Conservation (phyloP, 345 rosid genomes). For the Arabidopsis suecica region DNA sequence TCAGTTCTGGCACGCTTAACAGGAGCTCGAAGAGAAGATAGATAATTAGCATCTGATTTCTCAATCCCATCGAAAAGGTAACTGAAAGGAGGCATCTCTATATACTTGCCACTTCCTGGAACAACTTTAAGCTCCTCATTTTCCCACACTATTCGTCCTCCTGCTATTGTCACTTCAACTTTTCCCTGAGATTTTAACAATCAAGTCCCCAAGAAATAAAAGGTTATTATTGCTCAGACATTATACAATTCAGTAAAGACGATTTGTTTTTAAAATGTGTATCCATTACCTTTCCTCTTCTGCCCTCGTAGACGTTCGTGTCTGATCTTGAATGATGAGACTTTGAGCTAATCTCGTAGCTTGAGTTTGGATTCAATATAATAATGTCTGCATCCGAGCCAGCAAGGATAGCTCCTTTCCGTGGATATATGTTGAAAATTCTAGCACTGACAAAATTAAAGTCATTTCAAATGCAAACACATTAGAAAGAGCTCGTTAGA, state of each 20-base stretch:
- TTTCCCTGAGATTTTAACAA: conserved; percentile 63
- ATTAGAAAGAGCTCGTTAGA: neutral
- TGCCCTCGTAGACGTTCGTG: conserved; percentile 86
- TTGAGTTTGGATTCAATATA: conserved; percentile 84
- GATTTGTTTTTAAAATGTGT: neutral
- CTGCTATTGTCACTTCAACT: conserved; percentile 89
- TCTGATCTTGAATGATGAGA: conserved; percentile 87
- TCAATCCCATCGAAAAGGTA: conserved; percentile 83
- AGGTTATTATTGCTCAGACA: neutral
- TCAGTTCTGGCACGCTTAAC: conserved; percentile 64
- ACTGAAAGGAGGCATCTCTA: conserved; percentile 74
- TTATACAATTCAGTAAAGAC: neutral
- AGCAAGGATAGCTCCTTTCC: conserved; percentile 89
- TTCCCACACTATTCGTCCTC: conserved; percentile 89
- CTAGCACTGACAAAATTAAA: conserved; percentile 62
- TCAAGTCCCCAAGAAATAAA: conserved; percentile 10
- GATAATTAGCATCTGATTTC: conserved; percentile 74
- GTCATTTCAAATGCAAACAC: neutral
- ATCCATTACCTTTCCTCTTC: conserved; percentile 71
- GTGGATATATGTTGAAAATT: conserved; percentile 90
- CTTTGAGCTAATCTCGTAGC: conserved; percentile 68
- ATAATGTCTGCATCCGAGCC: conserved; percentile 99
- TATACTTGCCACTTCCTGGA: conserved; percentile 77
- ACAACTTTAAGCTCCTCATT: conserved; percentile 72
- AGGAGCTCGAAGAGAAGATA: conserved; percentile 79